Evolutionary conservation across 192 early-diverging fungal species (phyloP).

Genomic region (Coemansia sp.): DNA sequence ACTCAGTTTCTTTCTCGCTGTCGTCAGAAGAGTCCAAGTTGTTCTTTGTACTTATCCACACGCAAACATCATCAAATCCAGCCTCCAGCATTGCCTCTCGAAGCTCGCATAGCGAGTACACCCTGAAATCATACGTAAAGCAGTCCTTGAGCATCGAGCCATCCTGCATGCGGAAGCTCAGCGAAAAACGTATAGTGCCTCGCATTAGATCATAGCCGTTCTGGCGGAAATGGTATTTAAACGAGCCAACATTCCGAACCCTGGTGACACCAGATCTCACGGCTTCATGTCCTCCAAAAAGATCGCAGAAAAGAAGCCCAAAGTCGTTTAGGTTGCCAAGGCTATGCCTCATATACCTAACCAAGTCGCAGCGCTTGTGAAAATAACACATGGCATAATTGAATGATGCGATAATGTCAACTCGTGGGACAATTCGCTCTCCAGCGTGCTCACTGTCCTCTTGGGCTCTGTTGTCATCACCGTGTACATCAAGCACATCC

Average conservation of each 20-base stretch:
- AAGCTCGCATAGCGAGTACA: conserved; percentile 51
- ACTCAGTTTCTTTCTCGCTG: not conserved
- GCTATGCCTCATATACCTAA: conserved; percentile 40
- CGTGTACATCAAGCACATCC: conserved; percentile 17
- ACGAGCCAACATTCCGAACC: conserved; percentile 15
- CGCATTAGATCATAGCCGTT: conserved; percentile 32
- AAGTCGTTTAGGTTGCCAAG: conserved; percentile 24
- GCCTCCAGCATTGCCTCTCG: conserved; percentile 58
- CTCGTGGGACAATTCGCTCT: conserved; percentile 17
- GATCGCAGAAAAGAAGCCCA: conserved; percentile 52
- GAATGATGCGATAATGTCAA: conserved; percentile 47
- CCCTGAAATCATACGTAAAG: conserved; percentile 48
- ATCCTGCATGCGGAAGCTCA: conserved; percentile 51
- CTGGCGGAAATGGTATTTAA: conserved; percentile 49
- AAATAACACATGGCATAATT: conserved; percentile 54
- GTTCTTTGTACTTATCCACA: conserved; percentile 32
- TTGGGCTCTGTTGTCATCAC: not conserved
- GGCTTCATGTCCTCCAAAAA: conserved; percentile 46
- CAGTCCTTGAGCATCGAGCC: conserved; percentile 44
- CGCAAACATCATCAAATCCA: conserved; percentile 39
- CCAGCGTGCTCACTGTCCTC: not conserved
- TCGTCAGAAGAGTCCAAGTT: not conserved
- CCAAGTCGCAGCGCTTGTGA: conserved; percentile 33
- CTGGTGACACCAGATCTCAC: conserved; percentile 9
- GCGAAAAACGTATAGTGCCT: conserved; percentile 28